Evolutionary conservation across 257 asterid species (phyloP).

Genomic region (Capsicum baccatum): DNA sequence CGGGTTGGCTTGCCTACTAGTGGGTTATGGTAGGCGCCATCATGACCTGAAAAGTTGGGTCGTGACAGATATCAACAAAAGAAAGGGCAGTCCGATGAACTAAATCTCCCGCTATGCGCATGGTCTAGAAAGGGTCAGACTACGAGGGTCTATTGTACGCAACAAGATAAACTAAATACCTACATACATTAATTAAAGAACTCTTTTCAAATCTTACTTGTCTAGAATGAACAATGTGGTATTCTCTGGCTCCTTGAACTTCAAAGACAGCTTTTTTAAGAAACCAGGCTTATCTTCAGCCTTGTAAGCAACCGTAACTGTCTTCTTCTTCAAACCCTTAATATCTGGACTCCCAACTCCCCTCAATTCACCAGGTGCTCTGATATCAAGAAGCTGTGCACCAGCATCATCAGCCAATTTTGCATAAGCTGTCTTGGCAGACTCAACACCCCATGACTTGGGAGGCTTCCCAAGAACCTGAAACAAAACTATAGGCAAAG

Average conservation of each 20-base stretch:
- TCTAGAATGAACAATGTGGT: constrained; percentile 88
- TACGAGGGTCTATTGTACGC: no score
- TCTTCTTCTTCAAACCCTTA: constrained; percentile 75
- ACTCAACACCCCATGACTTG: constrained; percentile 84
- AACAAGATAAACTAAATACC: background rate
- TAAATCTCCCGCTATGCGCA: no score
- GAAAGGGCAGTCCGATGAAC: no score
- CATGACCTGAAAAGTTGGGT: no score
- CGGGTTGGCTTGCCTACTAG: no score
- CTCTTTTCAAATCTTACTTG: constrained; percentile 69
- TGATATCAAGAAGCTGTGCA: constrained; percentile 79
- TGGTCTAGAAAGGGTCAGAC: no score
- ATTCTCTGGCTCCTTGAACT: constrained; percentile 81
- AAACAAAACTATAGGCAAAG: constrained; percentile 68
- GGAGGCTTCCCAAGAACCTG: constrained; percentile 70
- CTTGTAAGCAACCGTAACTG: constrained; percentile 63
- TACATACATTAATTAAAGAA: background rate
- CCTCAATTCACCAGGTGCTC: constrained; percentile 54
- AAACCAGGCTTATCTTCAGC: constrained; percentile 84
- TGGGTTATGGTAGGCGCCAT: no score
- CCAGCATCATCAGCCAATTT: constrained; percentile 70
- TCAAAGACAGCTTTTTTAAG: constrained; percentile 72
- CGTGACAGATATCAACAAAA: background rate
- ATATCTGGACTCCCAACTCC: constrained; percentile 79
- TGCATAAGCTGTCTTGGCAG: constrained; percentile 76